These are phyloP conservation scores for Rhododendron molle DNA, from an alignment of 148 eudicot genomes.

Conservation along the genomic window DNA sequence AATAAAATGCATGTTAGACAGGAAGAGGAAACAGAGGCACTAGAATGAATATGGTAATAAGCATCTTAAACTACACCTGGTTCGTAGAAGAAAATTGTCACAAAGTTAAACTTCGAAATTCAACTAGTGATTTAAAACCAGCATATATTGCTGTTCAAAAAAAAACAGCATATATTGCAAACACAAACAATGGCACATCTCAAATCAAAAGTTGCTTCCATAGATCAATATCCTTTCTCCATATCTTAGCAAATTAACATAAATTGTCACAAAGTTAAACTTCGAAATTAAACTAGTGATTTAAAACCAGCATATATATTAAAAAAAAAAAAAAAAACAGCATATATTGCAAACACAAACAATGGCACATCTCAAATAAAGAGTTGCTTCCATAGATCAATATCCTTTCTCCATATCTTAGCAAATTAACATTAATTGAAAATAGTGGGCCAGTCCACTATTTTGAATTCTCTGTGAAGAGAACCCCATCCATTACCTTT, in stretches of 20 bases:
- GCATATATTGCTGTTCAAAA: not conserved
- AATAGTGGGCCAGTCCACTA: not conserved
- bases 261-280: too few relatives aligned
- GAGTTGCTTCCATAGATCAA: not conserved
- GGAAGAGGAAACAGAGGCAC: constrained; percentile 7
- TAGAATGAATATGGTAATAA: not conserved
- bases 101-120: not conserved
- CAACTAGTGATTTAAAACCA: not conserved
- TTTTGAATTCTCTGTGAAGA: not conserved
- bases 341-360: not conserved
- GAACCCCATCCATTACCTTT: not conserved
- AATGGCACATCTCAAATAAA: not conserved
- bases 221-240: not conserved
- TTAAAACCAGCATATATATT: not conserved
- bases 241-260: not conserved
- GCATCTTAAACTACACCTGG: not conserved
- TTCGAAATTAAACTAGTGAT: not conserved
- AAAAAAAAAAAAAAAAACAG: too few relatives aligned
- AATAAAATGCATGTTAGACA: constrained; percentile 27
- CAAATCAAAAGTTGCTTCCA: not conserved
- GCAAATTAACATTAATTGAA: not conserved
- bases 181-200: not conserved
- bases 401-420: not conserved
- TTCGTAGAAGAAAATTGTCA: not conserved
- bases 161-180: too few relatives aligned